A percentile compares a stretch with the other conserved stretches of the same genome.
Evolutionary conservation across 75 land plant species (phyloP).

Genomic region (Gnetum montanum): DNA sequence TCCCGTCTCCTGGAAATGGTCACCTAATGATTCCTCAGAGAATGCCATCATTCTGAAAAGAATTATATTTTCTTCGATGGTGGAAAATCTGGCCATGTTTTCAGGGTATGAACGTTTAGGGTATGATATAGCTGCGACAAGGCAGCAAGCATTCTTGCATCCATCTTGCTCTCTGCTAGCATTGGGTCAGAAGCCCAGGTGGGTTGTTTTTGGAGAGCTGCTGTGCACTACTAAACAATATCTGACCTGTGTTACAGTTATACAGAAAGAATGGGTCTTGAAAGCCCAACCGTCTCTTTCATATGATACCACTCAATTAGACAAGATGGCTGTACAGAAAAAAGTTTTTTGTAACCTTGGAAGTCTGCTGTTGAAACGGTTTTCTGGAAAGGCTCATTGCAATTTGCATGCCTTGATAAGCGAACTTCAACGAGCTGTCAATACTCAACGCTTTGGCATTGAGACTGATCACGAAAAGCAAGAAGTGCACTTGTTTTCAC

Average conservation of each 20-base stretch:
- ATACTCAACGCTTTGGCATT: constrained; percentile 33
- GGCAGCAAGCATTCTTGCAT: constrained; percentile 53
- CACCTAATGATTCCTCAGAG: constrained; percentile 20
- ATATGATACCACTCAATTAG: constrained; percentile 33
- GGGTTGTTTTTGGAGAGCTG: constrained; percentile 71
- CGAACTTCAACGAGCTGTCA: constrained; percentile 13
- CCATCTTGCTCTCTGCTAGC: constrained; percentile 62
- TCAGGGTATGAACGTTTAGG: constrained; percentile 67
- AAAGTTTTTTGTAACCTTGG: constrained; percentile 32
- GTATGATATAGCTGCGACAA: constrained; percentile 56
- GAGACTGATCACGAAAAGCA: constrained; percentile 37
- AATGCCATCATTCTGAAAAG: constrained; percentile 31
- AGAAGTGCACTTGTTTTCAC: constrained; percentile 38
- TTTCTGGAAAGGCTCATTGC: constrained; percentile 53
- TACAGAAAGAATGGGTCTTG: constrained; percentile 35
- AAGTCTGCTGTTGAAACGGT: constrained; percentile 26
- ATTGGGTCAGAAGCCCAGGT: constrained; percentile 44
- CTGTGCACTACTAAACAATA: constrained; percentile 43
- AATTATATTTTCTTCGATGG: constrained; percentile 47
- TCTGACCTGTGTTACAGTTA: constrained; percentile 59
- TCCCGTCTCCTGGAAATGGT: constrained; percentile 56
- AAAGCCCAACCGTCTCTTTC: constrained; percentile 26
- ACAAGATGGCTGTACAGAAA: constrained; percentile 24
- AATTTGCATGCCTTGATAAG: constrained; percentile 23
- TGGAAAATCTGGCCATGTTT: constrained; percentile 61